These are phyloP conservation scores for Amoebophrya sp. DNA, from an alignment of 169 alveolate genomes.

Conservation along the genomic window DNA sequence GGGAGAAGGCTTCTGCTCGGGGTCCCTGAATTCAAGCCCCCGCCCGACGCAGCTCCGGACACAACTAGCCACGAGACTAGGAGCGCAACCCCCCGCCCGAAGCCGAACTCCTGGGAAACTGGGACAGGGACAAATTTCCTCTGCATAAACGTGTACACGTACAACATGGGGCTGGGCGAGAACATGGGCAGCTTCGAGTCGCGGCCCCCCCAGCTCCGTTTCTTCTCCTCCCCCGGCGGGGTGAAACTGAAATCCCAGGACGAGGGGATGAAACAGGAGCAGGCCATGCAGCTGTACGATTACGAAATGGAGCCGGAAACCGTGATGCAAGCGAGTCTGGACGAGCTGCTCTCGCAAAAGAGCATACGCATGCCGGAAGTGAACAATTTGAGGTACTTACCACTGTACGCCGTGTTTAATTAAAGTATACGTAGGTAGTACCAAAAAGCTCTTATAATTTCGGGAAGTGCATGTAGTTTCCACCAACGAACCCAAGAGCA, in stretches of 20 bases:
- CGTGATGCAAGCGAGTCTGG: background rate
- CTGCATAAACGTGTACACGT: conserved; percentile 24
- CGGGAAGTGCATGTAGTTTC: too few species aligned
- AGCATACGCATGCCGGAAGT: background rate
- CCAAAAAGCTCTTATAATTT: too few species aligned
- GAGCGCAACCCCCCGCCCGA: too few species aligned
- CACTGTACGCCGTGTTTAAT: too few species aligned
- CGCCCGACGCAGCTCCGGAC: too few species aligned
- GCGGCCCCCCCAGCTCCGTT: conserved; percentile 29
- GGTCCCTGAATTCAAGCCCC: too few species aligned
- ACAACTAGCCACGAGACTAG: too few species aligned
- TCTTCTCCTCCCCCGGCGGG: conserved; percentile 33
- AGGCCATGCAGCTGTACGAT: conserved; percentile 24
- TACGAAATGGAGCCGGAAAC: conserved; percentile 21
- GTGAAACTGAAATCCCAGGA: conserved; percentile 1
- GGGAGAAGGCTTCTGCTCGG: too few species aligned
- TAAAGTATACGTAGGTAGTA: too few species aligned
- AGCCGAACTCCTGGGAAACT: too few species aligned
- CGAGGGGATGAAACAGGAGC: conserved; percentile 10
- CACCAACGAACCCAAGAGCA: too few species aligned
- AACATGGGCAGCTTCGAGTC: conserved; percentile 19
- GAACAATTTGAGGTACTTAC: background rate
- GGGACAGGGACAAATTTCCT: too few species aligned
- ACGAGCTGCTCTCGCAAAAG: background rate
- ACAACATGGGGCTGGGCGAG: conserved; percentile 21